A percentile compares a stretch with the other conserved stretches of the same genome.
phyloP scores from a whole-genome alignment of 441 rosid species.

The Macaranga tanarius region DNA sequence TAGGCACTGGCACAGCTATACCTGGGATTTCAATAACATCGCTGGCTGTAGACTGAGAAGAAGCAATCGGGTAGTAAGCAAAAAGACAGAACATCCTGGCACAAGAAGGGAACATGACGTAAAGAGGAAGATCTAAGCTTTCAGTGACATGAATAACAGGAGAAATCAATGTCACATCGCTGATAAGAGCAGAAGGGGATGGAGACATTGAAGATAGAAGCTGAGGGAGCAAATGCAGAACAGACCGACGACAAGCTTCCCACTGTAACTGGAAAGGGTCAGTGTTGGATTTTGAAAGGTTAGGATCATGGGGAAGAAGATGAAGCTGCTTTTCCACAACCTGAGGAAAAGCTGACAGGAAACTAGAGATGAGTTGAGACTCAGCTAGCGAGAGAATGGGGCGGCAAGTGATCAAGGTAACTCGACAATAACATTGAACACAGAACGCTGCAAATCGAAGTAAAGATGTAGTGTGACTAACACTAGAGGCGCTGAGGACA shows the following conservation, averaged over 20 bases:
- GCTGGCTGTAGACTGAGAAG: neutral
- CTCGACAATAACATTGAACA: conserved; percentile 17
- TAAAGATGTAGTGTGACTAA: conserved; percentile 37
- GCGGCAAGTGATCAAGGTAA: conserved; percentile 35
- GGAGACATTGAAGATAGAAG: conserved; percentile 29
- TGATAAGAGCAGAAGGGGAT: conserved; percentile 29
- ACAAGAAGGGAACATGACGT: conserved; percentile 30
- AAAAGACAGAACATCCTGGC: conserved; percentile 32
- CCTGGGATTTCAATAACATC: conserved; percentile 26
- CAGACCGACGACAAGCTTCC: conserved; percentile 30
- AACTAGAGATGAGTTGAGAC: conserved; percentile 25
- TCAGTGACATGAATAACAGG: conserved; percentile 26
- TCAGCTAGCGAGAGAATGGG: conserved; percentile 38
- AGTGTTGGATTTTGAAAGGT: neutral
- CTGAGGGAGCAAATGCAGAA: conserved; percentile 29
- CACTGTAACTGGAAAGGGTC: conserved; percentile 38
- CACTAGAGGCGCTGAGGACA: conserved; percentile 33
- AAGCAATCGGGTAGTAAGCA: conserved; percentile 2
- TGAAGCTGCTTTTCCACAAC: conserved; percentile 26
- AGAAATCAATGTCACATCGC: conserved; percentile 29
- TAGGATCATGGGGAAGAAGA: conserved; percentile 25
- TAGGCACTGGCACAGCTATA: conserved; percentile 15
- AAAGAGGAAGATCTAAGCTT: conserved; percentile 27
- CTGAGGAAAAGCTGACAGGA: conserved; percentile 34
- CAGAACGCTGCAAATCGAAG: conserved; percentile 34